A percentile compares a stretch with the other conserved stretches of the same genome.
phyloP scores from a whole-genome alignment of 2,329 filamentous ascomycete genomes.

The Arthrinium puccinioides region DNA sequence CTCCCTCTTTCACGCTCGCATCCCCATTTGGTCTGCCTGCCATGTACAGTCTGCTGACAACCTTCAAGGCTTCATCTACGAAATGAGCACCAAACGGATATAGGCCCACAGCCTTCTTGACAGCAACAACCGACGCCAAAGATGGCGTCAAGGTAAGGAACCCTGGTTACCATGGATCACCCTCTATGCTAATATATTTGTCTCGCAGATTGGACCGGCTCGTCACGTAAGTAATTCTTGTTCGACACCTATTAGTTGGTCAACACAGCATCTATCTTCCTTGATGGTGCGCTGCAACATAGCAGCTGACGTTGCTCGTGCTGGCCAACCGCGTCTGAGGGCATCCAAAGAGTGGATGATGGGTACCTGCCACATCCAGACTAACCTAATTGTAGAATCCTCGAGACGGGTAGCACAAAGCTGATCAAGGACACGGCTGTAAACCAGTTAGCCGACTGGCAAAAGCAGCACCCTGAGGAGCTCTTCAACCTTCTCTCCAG shows the following conservation, averaged over 20 bases:
- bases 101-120: slow-evolving; percentile 6
- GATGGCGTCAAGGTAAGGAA: slow-evolving; percentile 49
- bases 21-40: too few relatives aligned
- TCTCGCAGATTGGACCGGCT: slow-evolving; percentile 66
- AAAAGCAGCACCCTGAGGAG: slow-evolving; percentile 96
- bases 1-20: too few relatives aligned
- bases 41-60: too few relatives aligned
- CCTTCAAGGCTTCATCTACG: background rate
- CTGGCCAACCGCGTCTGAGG: too few relatives aligned
- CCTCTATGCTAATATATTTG: slow-evolving; percentile 3
- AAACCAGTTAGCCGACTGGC: slow-evolving; percentile 93
- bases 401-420: slow-evolving; percentile 94
- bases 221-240: slow-evolving; percentile 77
- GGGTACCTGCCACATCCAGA: too few relatives aligned
- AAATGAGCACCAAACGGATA: slow-evolving; percentile 7
- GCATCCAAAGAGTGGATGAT: too few relatives aligned
- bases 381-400: slow-evolving; percentile 58
- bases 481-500: slow-evolving; percentile 90
- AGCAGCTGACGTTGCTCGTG: background rate
- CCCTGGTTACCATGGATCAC: background rate
- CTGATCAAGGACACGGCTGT: slow-evolving; percentile 96
- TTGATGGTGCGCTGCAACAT: background rate
- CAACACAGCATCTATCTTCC: background rate
- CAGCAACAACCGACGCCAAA: background rate
- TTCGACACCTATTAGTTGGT: slow-evolving; percentile 4